These are phyloP conservation scores for Chamaecrista fasciculata DNA, from an alignment of 306 rosid species.

Conservation along the genomic window DNA sequence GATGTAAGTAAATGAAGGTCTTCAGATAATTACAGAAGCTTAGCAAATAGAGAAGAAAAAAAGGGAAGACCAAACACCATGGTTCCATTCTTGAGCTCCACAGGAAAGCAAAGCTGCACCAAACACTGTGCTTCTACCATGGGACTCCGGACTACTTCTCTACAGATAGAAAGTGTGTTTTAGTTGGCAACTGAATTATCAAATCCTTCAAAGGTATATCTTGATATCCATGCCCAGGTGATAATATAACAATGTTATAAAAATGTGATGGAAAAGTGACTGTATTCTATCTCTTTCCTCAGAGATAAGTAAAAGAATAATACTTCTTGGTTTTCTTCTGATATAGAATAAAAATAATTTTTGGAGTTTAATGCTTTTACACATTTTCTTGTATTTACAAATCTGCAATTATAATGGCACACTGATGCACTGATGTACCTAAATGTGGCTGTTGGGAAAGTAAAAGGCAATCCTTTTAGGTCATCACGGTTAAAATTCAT, in stretches of 20 bases:
- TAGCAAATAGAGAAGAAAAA: slow-evolving; percentile 5
- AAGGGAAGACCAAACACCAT: slow-evolving; percentile 50
- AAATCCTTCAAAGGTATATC: slow-evolving; percentile 19
- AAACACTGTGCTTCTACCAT: slow-evolving; percentile 98
- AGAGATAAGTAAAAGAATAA: slow-evolving; percentile 13
- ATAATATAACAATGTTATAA: slow-evolving; percentile 13
- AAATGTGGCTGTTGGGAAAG: slow-evolving; percentile 57
- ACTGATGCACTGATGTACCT: slow-evolving; percentile 50
- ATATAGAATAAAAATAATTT: not conserved
- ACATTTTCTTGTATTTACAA: not conserved
- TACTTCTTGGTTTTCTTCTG: not conserved
- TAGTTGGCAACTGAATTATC: slow-evolving; percentile 36
- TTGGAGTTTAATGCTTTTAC: slow-evolving; percentile 1
- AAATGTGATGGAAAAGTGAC: slow-evolving; percentile 22
- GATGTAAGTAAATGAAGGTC: slow-evolving; percentile 18
- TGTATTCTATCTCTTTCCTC: slow-evolving; percentile 21
- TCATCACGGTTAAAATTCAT: slow-evolving; percentile 78
- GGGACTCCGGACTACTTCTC: slow-evolving; percentile 88
- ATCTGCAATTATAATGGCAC: slow-evolving; percentile 13
- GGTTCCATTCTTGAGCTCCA: slow-evolving; percentile 80
- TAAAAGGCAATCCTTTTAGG: slow-evolving; percentile 84
- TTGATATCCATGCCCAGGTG: slow-evolving; percentile 17
- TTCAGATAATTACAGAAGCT: slow-evolving; percentile 12
- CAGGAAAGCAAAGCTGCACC: slow-evolving; percentile 91
- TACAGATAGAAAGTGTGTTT: slow-evolving; percentile 42